phyloP scores from a whole-genome alignment of 2,329 filamentous ascomycete species.

The Tolypocladium tundrense region DNA sequence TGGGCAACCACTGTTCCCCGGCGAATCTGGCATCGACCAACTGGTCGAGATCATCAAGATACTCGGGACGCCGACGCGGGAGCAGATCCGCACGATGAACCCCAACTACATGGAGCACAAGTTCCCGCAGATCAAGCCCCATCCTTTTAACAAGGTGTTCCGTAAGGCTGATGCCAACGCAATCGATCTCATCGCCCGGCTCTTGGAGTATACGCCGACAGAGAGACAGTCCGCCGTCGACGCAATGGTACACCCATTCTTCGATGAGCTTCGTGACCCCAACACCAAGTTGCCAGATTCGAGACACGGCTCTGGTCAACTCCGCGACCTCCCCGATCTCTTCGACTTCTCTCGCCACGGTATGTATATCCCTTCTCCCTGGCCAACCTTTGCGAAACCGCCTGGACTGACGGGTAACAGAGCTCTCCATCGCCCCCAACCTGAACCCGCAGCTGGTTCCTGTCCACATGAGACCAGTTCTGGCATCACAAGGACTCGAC shows the following conservation, averaged over 20 bases:
- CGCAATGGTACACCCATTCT: conserved; percentile 97
- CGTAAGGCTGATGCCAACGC: conserved; percentile 88
- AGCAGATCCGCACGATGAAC: conserved; percentile 99
- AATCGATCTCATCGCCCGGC: conserved; percentile 85
- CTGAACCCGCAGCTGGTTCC: conserved; percentile 87
- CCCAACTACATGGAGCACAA: conserved; percentile 99
- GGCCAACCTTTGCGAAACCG: neutral
- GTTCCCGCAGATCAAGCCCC: conserved; percentile 98
- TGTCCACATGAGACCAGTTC: conserved; percentile 62
- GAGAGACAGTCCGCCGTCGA: conserved; percentile 89
- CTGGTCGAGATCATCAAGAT: conserved; percentile 99
- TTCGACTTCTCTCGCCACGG: conserved; percentile 94
- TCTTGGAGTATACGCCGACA: conserved; percentile 95
- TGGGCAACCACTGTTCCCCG: conserved; percentile 92
- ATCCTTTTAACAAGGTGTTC: conserved; percentile 99
- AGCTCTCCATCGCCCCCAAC: conserved; percentile 87
- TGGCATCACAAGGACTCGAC: conserved; percentile 73
- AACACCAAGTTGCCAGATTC: conserved; percentile 87
- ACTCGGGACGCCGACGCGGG: conserved; percentile 86
- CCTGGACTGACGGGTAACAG: conserved; percentile 35
- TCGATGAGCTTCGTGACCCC: conserved; percentile 92
- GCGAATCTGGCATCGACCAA: conserved; percentile 97
- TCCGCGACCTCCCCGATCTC: conserved; percentile 74
- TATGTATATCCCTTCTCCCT: conserved; percentile 34
- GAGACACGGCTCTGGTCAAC: conserved; percentile 69